Evolutionary conservation across 78 protist species (phyloP).

Genomic region (Dictyostelium brefeldianum): DNA sequence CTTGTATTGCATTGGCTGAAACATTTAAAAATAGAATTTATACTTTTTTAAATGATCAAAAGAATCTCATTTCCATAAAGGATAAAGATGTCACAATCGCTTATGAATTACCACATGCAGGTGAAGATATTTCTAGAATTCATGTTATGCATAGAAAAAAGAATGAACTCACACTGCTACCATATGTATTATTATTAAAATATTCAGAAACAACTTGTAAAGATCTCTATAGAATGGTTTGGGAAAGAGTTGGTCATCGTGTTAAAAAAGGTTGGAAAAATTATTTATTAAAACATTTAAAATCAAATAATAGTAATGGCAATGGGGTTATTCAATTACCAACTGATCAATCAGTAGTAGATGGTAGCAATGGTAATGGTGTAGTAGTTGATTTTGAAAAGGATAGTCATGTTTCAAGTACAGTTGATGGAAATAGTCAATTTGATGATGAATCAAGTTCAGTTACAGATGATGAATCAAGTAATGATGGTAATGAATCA

Average conservation of each 20-base stretch:
- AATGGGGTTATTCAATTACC: not conserved
- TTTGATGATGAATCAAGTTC: conserved; percentile 62
- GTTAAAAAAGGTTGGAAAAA: conserved; percentile 76
- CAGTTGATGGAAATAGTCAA: conserved; percentile 36
- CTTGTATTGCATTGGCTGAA: conserved; percentile 68
- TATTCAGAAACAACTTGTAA: conserved; percentile 63
- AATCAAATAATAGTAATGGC: not conserved
- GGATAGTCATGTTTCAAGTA: conserved; percentile 31
- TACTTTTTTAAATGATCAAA: conserved; percentile 67
- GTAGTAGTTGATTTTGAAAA: conserved; percentile 9
- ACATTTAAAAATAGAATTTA: conserved; percentile 40
- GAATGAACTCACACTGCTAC: conserved; percentile 26
- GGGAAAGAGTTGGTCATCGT: conserved; percentile 80
- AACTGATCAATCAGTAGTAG: not conserved
- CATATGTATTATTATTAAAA: conserved; percentile 59
- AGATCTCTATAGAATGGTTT: conserved; percentile 66
- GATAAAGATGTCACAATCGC: conserved; percentile 57
- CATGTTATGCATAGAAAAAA: conserved; percentile 63
- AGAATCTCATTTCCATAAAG: conserved; percentile 9
- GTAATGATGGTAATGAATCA: not conserved
- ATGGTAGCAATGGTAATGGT: not conserved
- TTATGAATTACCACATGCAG: conserved; percentile 72
- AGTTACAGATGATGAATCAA: conserved; percentile 48
- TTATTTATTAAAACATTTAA: not conserved
- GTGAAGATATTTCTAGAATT: conserved; percentile 61